A percentile compares a stretch with the other conserved stretches of the same genome.
These are phyloP conservation scores for Rhizopogon sp. DNA, from an alignment of 768 basidiomycete species.

Conservation along the genomic window DNA sequence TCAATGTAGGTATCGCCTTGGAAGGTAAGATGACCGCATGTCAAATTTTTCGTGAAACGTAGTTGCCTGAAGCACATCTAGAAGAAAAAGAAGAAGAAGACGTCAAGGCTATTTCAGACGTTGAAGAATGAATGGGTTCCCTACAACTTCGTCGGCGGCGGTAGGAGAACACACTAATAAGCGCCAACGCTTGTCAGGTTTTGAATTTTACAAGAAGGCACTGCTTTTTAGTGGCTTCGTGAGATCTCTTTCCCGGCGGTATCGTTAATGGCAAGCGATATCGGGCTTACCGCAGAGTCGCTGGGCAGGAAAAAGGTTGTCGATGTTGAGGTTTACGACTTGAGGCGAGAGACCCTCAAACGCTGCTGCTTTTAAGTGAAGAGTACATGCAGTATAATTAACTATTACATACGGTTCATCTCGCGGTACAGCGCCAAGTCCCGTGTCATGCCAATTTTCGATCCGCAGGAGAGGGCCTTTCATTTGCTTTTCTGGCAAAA, in stretches of 20 bases:
- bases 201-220: conserved; percentile 9
- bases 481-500: conserved; percentile 4
- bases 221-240: conserved; percentile 10
- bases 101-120: conserved; percentile 2
- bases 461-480: conserved; percentile 6
- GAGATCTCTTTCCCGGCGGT: conserved; percentile 5
- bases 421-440: conserved; percentile 5
- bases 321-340: background rate
- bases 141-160: conserved; percentile 44
- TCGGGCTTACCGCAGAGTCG: background rate
- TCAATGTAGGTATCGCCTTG: conserved; percentile 42
- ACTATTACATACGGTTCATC: conserved; percentile 13
- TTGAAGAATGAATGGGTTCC: conserved; percentile 8
- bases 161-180: conserved; percentile 34
- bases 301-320: background rate
- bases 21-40: conserved; percentile 55
- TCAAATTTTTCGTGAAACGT: conserved; percentile 41
- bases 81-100: background rate
- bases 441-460: conserved; percentile 6
- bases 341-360: background rate
- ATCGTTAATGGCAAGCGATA: background rate
- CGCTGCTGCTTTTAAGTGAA: conserved; percentile 7
- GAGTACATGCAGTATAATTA: conserved; percentile 5
- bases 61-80: conserved; percentile 66
- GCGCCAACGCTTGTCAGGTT: conserved; percentile 2